These are phyloP conservation scores for Fomitopsis pinicola DNA, from an alignment of 1,284 basidiomycete genomes.

Conservation along the genomic window DNA sequence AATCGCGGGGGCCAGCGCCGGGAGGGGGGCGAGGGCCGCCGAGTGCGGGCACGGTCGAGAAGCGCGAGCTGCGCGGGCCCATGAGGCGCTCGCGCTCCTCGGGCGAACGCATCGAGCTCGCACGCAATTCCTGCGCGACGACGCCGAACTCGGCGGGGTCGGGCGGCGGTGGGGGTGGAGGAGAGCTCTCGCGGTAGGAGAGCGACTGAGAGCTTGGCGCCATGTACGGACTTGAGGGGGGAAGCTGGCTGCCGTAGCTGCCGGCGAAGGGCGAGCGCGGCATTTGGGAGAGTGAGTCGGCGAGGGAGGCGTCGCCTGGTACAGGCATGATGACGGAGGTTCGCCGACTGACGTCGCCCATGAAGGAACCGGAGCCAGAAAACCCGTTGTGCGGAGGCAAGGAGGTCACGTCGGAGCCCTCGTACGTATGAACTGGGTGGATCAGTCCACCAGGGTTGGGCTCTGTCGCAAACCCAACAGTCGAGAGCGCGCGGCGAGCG, in stretches of 20 bases:
- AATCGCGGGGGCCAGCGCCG: constrained; percentile 1
- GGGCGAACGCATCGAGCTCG: constrained; percentile 18
- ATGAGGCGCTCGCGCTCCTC: constrained; percentile 10
- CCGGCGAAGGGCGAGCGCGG: constrained; percentile 2
- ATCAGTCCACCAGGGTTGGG: constrained; percentile 22
- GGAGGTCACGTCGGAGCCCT: constrained; percentile 6
- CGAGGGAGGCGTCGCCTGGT: background rate
- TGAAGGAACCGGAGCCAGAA: background rate
- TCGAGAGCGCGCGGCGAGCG: constrained; percentile 53
- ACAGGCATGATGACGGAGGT: constrained; percentile 5
- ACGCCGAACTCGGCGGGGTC: constrained; percentile 25
- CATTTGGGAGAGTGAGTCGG: background rate
- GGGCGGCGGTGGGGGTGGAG: constrained; percentile 1
- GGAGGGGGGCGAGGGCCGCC: constrained; percentile 19
- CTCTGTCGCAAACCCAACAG: constrained; percentile 48
- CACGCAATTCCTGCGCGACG: constrained; percentile 13
- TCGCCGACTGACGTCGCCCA: constrained; percentile 6
- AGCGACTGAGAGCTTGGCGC: constrained; percentile 5
- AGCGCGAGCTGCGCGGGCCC: constrained; percentile 33
- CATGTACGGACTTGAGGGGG: background rate
- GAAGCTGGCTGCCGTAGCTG: constrained; percentile 10
- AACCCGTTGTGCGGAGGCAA: constrained; percentile 5
- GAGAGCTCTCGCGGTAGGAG: background rate
- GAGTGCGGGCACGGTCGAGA: constrained; percentile 53
- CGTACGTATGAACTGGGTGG: background rate